Percentiles rank a stretch among this genome's conserved stretches.
Conservation (phyloP, 306 rosid genomes). For the Cucumis sativus region DNA sequence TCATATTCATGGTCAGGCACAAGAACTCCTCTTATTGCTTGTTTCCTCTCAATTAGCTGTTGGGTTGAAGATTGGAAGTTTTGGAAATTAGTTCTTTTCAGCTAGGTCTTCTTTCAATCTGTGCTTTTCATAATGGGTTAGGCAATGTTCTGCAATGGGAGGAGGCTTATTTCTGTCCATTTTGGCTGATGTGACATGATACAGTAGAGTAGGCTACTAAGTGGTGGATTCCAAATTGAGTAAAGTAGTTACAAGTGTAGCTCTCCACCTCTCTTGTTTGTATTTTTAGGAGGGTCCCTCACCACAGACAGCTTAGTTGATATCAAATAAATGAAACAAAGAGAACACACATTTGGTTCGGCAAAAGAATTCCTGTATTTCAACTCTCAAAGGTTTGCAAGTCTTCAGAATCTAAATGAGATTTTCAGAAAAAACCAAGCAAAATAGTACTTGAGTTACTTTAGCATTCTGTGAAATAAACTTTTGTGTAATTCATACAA, state of each 20-base stretch:
- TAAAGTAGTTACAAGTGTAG: background rate
- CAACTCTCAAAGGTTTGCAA: background rate
- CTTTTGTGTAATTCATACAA: background rate
- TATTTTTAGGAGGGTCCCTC: background rate
- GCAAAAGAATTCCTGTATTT: background rate
- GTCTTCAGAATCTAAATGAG: background rate
- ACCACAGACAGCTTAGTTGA: background rate
- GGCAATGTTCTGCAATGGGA: background rate
- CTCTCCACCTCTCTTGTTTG: background rate
- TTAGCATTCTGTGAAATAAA: background rate
- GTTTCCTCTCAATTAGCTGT: background rate
- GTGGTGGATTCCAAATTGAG: background rate
- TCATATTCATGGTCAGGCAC: background rate
- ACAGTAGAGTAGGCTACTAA: background rate
- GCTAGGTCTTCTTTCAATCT: background rate
- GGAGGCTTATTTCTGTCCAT: background rate
- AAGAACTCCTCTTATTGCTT: background rate
- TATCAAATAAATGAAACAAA: background rate
- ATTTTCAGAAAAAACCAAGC: background rate
- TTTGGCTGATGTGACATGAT: background rate
- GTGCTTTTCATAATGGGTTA: background rate
- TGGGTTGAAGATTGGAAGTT: background rate
- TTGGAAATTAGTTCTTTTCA: background rate
- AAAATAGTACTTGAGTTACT: background rate
- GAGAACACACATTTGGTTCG: background rate